Base-by-base conservation (phyloP, 495 filamentous ascomycete genomes). In the Amniculicola lignicola region DNA sequence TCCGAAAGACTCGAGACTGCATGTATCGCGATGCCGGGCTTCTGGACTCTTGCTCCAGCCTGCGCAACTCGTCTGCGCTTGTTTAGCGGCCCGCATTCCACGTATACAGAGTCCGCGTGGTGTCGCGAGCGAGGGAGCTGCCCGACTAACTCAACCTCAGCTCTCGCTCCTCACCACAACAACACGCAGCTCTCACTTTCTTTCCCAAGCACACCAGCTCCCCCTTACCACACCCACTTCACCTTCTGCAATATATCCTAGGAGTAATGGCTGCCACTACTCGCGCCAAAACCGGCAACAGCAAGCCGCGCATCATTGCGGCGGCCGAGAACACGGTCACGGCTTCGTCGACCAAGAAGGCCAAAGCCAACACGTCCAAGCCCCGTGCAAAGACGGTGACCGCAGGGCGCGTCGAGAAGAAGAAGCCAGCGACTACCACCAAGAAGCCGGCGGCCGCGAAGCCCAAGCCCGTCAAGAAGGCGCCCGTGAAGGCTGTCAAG, bases 291-390 rank as follows among this genome's bases (percentile, higher is more conserved):
- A 67, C 65, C n/a, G 67, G 67, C 54, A 51, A 60, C 51, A 57
- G 48, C 40, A 57, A 59, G 28, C 66, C 66, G 25, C 64, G 61
- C 60, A 44, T 63, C 29, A 21, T 62, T 22, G 41, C 41, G 19
- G 22, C 51, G 18, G 29, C 46, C 55, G 61, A 57, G 39, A 51
- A 42, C 12, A 51, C 50, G 27, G 36, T 52, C 45, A 22, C 42
- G n/a, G n/a, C n/a, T n/a, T n/a, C n/a, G 18, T 24, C 45, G 18
- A 59, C 55, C 40, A 65, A 60, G 55, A 42, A 14, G 2, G 37
- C 63, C 50, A 62, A 54, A 35, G 66, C 66, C 25, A 69, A 69
- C 53, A 69, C 66, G 45, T 55, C 45, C 9, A 69, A 69, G 62
- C 66, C 66, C n/a, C 64, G 66, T 51, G 57, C 44, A 23, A 65